These are phyloP conservation scores for Agrocybe praecox DNA, from an alignment of 768 basidiomycete genomes.

Conservation along the genomic window DNA sequence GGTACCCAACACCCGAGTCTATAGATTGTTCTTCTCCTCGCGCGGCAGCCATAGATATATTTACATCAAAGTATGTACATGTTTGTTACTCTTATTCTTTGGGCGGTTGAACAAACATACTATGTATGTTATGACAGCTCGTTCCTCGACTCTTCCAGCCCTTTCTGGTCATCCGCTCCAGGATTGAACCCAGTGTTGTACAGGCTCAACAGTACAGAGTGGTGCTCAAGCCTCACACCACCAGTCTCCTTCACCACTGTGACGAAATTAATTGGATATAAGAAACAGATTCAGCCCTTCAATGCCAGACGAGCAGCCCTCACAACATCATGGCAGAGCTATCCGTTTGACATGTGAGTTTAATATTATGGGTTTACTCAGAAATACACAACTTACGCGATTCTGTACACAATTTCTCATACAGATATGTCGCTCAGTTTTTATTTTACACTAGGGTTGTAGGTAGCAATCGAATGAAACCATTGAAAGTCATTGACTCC, in stretches of 20 bases:
- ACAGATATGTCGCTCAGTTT: conserved; percentile 7
- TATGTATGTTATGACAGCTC: not conserved
- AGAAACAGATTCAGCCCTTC: not conserved
- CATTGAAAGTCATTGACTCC: not conserved
- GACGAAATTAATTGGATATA: conserved; percentile 9
- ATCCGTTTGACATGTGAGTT: conserved; percentile 13
- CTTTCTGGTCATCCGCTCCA: not conserved
- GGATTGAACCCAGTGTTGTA: not conserved
- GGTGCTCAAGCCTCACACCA: not conserved
- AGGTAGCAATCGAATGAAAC: not conserved
- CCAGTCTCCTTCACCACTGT: conserved; percentile 8
- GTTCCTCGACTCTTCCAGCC: conserved; percentile 3
- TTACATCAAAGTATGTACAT: not conserved
- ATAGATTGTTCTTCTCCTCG: not conserved
- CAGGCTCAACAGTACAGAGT: conserved; percentile 4
- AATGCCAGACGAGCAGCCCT: not conserved
- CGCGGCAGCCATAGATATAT: not conserved
- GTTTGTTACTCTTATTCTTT: no score
- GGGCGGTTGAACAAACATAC: not conserved
- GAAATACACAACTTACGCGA: no score
- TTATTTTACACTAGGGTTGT: not conserved
- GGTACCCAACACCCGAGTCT: conserved; percentile 5
- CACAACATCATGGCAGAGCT: conserved; percentile 3
- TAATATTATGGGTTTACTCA: no score
- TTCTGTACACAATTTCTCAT: not conserved